A percentile compares a stretch with the other conserved stretches of the same genome.
Conservation (phyloP, 176 grass and related monocot genomes). For the Tillandsia leiboldiana region DNA sequence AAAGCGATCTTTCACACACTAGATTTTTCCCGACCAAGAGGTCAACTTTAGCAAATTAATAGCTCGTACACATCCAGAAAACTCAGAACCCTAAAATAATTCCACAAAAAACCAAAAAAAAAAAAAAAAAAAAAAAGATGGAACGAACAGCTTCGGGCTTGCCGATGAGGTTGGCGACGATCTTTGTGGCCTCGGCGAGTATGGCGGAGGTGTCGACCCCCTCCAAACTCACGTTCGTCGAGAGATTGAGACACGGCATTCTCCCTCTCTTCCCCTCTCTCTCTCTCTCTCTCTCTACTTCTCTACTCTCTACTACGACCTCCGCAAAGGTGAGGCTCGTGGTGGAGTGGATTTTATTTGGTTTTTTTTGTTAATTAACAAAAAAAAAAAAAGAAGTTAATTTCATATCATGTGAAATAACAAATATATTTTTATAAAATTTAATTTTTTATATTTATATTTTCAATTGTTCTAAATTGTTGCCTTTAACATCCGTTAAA, state of each 20-base stretch:
- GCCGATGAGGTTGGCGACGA: slow-evolving; percentile 61
- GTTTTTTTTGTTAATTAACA: too few relatives aligned
- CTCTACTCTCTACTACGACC: background rate
- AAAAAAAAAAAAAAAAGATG: background rate
- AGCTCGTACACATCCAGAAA: background rate
- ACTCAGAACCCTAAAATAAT: background rate
- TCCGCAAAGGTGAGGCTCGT: background rate
- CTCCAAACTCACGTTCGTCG: slow-evolving; percentile 73
- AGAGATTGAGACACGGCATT: slow-evolving; percentile 91
- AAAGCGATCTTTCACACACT: background rate
- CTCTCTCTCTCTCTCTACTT: background rate
- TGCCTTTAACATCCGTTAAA: too few relatives aligned
- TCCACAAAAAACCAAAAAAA: background rate
- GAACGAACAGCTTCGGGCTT: slow-evolving; percentile 64
- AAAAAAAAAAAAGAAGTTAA: too few relatives aligned
- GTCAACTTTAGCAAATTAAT: background rate
- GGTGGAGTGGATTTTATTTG: too few relatives aligned
- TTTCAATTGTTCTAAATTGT: too few relatives aligned
- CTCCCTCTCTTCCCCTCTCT: background rate
- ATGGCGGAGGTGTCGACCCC: slow-evolving; percentile 70
- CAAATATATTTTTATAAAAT: too few relatives aligned
- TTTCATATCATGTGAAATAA: too few relatives aligned
- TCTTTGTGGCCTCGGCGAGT: slow-evolving; percentile 56
- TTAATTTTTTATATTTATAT: too few relatives aligned
- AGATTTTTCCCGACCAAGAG: background rate